Evolutionary conservation across 2,329 filamentous ascomycete species (phyloP).

Genomic region (Penicillium crustosum): DNA sequence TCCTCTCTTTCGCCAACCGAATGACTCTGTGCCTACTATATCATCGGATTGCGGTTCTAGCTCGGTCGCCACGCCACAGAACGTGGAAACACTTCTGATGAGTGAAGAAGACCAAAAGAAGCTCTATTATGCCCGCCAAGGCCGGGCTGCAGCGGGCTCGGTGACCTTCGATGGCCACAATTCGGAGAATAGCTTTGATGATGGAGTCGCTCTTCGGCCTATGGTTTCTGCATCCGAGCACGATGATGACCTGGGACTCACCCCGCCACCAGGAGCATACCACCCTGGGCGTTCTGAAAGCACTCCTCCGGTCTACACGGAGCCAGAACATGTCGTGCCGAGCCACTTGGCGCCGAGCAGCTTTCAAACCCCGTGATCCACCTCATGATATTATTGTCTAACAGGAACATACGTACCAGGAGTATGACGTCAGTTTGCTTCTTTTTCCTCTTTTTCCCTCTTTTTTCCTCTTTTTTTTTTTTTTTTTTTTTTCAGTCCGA

Average conservation of each 20-base stretch:
- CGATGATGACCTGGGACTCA: not conserved
- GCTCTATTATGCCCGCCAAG: conserved; percentile 65
- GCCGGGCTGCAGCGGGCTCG: conserved; percentile 28
- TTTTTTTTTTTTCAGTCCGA: not conserved
- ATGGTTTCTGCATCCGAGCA: not conserved
- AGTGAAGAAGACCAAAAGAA: conserved; percentile 73
- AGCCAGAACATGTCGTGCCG: not conserved
- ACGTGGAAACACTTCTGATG: conserved; percentile 71
- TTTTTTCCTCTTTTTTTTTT: not conserved
- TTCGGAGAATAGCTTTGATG: not conserved
- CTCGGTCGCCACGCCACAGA: conserved; percentile 65
- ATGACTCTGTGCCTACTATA: conserved; percentile 61
- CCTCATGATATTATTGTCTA: conserved; percentile 9
- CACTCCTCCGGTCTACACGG: not conserved
- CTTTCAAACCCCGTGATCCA: not conserved
- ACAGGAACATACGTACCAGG: not conserved
- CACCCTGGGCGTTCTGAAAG: not conserved
- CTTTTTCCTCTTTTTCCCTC: not conserved
- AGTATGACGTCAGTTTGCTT: conserved; percentile 3
- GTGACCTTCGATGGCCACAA: not conserved
- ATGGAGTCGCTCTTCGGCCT: not conserved
- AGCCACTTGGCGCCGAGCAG: not conserved
- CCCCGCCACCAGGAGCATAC: not conserved
- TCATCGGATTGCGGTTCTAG: conserved; percentile 56
- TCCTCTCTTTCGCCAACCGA: conserved; percentile 56